Conservation (phyloP, 2,329 filamentous ascomycete species). For the Cladophialophora yegresii region DNA sequence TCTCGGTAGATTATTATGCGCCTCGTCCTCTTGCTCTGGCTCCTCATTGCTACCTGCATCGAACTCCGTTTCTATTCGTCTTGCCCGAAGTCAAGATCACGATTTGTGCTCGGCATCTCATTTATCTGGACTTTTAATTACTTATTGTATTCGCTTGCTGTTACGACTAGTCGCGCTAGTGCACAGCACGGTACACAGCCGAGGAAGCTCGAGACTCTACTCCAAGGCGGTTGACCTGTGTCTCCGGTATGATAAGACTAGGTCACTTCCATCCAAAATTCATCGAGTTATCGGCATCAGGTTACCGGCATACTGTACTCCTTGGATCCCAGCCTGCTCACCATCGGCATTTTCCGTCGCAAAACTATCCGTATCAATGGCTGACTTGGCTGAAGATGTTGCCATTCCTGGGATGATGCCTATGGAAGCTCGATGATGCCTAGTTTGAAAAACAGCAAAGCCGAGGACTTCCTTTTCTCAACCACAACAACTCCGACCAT, state of each 20-base stretch:
- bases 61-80: background rate
- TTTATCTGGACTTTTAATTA: background rate
- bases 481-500: slow-evolving; percentile 25
- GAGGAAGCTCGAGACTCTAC: background rate
- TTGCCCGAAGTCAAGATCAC: background rate
- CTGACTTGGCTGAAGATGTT: background rate
- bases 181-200: background rate
- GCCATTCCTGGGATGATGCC: slow-evolving; percentile 5
- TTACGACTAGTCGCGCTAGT: background rate
- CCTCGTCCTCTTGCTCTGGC: too few relatives aligned
- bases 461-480: slow-evolving; percentile 20
- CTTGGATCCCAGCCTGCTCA: background rate
- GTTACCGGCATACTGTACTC: background rate
- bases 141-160: background rate
- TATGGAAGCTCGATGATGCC: slow-evolving; percentile 10
- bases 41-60: background rate
- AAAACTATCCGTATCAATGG: background rate
- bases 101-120: background rate
- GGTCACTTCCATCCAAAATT: background rate
- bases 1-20: background rate
- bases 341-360: slow-evolving; percentile 12
- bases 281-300: background rate
- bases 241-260: background rate
- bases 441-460: background rate
- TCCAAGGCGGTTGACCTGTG: background rate